These are phyloP conservation scores for Pulveroboletus sp. DNA, from an alignment of 768 basidiomycete species.

Conservation along the genomic window DNA sequence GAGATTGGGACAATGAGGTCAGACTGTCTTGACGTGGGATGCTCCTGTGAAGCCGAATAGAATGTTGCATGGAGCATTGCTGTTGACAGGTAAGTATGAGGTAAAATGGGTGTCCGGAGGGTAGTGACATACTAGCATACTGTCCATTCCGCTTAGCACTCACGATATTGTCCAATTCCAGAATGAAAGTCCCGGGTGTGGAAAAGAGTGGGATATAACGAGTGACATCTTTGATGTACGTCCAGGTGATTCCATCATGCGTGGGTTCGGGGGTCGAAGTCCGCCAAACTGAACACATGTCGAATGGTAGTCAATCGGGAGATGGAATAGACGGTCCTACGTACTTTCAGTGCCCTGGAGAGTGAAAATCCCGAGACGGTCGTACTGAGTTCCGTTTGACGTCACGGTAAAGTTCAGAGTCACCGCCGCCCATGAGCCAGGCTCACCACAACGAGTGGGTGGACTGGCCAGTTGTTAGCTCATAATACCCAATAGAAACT, in stretches of 20 bases:
- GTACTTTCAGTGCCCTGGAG: conserved; percentile 75
- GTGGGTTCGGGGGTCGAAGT: conserved; percentile 79
- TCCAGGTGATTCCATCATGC: conserved; percentile 70
- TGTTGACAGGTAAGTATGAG: conserved; percentile 23
- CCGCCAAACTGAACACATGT: conserved; percentile 54
- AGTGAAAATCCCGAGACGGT: conserved; percentile 67
- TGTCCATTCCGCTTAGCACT: conserved; percentile 54
- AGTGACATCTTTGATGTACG: conserved; percentile 70
- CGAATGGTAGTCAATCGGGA: not conserved
- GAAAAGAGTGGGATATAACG: conserved; percentile 68
- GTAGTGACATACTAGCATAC: conserved; percentile 52
- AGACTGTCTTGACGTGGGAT: conserved; percentile 57
- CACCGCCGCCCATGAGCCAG: conserved; percentile 71
- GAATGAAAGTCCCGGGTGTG: conserved; percentile 61
- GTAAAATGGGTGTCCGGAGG: not conserved
- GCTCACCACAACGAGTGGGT: conserved; percentile 63
- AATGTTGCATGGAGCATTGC: conserved; percentile 70
- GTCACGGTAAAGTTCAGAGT: conserved; percentile 75
- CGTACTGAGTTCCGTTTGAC: conserved; percentile 73
- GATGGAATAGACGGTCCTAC: conserved; percentile 14
- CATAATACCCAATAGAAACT: not conserved
- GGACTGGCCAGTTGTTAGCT: conserved; percentile 41
- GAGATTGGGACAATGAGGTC: conserved; percentile 68
- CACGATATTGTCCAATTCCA: conserved; percentile 70
- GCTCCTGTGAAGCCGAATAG: conserved; percentile 51